These are phyloP conservation scores for Rhodotorula sp. DNA, from an alignment of 1,284 basidiomycete species.

Conservation along the genomic window DNA sequence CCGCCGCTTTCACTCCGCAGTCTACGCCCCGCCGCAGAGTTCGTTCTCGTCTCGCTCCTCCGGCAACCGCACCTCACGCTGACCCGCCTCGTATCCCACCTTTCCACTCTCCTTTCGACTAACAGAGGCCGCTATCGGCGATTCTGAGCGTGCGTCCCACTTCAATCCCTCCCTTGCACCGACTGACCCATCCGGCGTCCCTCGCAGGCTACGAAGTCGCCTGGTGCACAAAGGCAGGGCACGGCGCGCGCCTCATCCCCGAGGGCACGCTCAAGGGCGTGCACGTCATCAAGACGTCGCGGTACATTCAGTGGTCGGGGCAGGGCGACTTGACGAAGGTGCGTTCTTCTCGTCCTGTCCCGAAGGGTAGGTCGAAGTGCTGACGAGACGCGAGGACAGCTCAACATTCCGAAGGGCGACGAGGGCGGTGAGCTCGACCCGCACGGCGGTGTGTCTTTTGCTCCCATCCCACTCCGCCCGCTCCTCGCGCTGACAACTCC, in stretches of 20 bases:
- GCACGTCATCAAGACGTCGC: slow-evolving; percentile 36
- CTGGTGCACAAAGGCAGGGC: slow-evolving; percentile 67
- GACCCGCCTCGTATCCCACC: no score
- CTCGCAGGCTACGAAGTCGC: slow-evolving; percentile 61
- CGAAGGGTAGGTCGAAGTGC: no score
- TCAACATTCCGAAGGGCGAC: slow-evolving; percentile 53
- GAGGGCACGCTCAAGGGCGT: slow-evolving; percentile 54
- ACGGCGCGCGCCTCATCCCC: slow-evolving; percentile 58
- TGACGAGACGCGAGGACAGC: neutral
- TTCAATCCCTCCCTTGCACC: neutral
- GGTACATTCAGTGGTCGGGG: slow-evolving; percentile 56
- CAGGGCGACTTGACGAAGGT: slow-evolving; percentile 54
- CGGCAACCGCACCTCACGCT: no score
- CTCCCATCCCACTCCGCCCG: neutral
- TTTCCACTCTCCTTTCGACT: no score
- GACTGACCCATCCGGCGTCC: no score
- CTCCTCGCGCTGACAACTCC: neutral
- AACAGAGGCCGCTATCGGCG: slow-evolving; percentile 60
- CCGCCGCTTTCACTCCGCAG: neutral
- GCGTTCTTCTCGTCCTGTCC: neutral
- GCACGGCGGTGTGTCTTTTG: slow-evolving; percentile 26
- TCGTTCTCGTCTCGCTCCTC: neutral
- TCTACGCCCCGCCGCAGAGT: slow-evolving; percentile 14
- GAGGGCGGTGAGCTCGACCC: slow-evolving; percentile 53
- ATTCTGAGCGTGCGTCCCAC: slow-evolving; percentile 59